A percentile compares a stretch with the other conserved stretches of the same genome.
phyloP scores from a whole-genome alignment of 305 asterid genomes.

The Fraxinus latifolia region DNA sequence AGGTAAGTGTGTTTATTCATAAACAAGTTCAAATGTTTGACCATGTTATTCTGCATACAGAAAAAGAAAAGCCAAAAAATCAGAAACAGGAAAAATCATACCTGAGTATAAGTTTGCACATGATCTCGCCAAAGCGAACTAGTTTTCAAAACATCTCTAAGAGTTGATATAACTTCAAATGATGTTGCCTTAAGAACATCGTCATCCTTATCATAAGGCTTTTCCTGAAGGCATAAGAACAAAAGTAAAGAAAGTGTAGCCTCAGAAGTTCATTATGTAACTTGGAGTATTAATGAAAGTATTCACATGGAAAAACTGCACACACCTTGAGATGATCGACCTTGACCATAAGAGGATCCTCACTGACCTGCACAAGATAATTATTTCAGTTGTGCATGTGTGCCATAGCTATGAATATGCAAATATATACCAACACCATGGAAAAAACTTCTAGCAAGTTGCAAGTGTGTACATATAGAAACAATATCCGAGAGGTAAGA shows the following conservation, averaged over 20 bases:
- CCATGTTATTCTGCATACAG: not conserved
- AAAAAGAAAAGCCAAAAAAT: not conserved
- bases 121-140: conserved; percentile 97
- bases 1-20: not conserved
- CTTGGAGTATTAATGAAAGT: not conserved
- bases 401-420: not conserved
- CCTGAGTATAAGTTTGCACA: conserved; percentile 95
- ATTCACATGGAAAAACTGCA: conserved; percentile 1
- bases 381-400: conserved; percentile 23
- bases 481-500: not conserved
- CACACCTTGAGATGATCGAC: conserved; percentile 95
- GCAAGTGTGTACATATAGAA: not conserved
- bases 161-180: conserved; percentile 90
- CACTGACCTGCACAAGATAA: conserved; percentile 71
- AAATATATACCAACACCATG: not conserved
- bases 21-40: conserved; percentile 2
- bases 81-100: conserved; percentile 25
- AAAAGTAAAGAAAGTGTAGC: conserved; percentile 10
- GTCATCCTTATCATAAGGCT: conserved; percentile 78
- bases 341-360: conserved; percentile 90
- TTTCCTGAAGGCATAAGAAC: conserved; percentile 53
- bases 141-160: conserved; percentile 84
- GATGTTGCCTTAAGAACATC: conserved; percentile 94
- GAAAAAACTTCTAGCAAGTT: not conserved
- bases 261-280: not conserved